phyloP scores from a whole-genome alignment of 1,139 yeast species.

The Pichia sp. region DNA sequence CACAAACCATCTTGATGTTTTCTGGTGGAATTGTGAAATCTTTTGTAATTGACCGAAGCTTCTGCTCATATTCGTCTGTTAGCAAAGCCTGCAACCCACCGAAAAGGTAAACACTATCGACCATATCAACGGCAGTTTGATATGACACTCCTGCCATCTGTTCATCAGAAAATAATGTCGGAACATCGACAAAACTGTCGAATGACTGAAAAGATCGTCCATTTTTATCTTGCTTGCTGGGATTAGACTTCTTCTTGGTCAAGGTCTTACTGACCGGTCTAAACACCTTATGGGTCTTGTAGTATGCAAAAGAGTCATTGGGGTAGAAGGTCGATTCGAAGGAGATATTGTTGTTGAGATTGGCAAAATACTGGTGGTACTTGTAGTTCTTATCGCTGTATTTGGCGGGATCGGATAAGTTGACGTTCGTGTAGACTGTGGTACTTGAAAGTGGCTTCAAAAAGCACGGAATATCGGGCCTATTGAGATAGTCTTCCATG shows the following conservation, averaged over 20 bases:
- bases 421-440: conserved; percentile 19
- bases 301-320: conserved; percentile 25
- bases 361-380: conserved; percentile 27
- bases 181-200: conserved; percentile 28
- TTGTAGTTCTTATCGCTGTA: conserved; percentile 16
- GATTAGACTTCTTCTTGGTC: background rate
- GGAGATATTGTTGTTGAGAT: conserved; percentile 23
- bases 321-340: conserved; percentile 16
- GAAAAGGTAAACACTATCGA: conserved; percentile 34
- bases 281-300: conserved; percentile 23
- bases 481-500: conserved; percentile 22
- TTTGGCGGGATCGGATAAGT: conserved; percentile 13
- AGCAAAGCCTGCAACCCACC: conserved; percentile 41
- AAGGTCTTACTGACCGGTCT: conserved; percentile 10
- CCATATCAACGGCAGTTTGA: conserved; percentile 37
- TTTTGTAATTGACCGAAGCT: conserved; percentile 30
- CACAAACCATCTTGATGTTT: conserved; percentile 35
- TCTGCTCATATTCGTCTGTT: conserved; percentile 31
- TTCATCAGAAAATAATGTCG: conserved; percentile 36
- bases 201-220: conserved; percentile 13
- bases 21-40: conserved; percentile 32
- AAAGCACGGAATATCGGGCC: conserved; percentile 22
- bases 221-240: background rate
- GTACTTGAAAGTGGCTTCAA: conserved; percentile 19
- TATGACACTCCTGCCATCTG: conserved; percentile 38